Base-by-base conservation (phyloP, 257 asterid genomes). In the Agastache rugosa region DNA sequence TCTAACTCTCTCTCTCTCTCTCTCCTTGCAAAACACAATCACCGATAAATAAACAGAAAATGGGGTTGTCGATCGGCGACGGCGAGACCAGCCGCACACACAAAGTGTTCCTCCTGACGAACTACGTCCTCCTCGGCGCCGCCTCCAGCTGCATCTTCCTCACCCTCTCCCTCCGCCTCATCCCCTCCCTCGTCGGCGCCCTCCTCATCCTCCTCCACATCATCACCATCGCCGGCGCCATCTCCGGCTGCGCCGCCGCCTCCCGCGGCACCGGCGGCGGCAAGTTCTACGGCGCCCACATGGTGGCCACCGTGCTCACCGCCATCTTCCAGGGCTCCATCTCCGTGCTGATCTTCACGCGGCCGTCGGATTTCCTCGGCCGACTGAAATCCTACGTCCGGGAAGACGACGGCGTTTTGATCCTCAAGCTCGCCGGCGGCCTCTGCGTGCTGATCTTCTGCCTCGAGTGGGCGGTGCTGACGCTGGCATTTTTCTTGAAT, bases 271-370 rank as follows among this genome's bases (percentile, higher is more conserved):
- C n/a, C 37, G 53, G 91, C 64, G 41, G 79, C 16, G 62, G 87
- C 0, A 88, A 82, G 56, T 76, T 87, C 86, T 93, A 93, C 74
- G 96, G 93, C 16, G 90, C 93, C 2, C 98, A 91, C 87, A 93
- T 89, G 96, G 89, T 87, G 35, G 88, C 93, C 22, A 89, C 97
- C 0, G 97, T 91, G 10, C 85, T 91, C 12, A 91, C 97, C 0
- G 97, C 98, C 51, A 89, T 93, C 58, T 91, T 93, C 64, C 98
- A 93, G 74, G 98, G 98, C 16, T 88, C 97, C 14, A 89, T 91
- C 12, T 88, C 97, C 1, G 89, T 91, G 35, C 91, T 93, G 39
- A 91, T 93, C 17, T 93, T 88, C 82, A 89, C 96, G 1, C 79
- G 90, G 1, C 90, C 96, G 0, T 56, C 82, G 0, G 97, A 93